Base-by-base conservation (phyloP, 331 rosid genomes). In the Erythrophleum ivorense region DNA sequence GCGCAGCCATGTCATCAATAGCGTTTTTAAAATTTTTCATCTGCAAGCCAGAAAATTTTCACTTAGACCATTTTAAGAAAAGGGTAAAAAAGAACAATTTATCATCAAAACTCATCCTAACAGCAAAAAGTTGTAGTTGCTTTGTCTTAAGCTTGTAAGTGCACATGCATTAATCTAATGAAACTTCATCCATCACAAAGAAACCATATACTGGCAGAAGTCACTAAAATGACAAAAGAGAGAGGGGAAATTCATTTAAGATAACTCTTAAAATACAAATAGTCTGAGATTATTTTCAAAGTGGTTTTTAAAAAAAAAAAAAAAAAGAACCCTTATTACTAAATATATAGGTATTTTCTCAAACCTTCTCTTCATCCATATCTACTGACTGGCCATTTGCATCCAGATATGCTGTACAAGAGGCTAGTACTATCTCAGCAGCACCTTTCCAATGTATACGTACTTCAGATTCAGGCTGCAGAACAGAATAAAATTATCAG, bases 361-460 rank as follows among this genome's bases (percentile, higher is more conserved):
- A 64, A 75, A 97, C 99, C 98, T 94, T 90, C 67, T 92, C 94
- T 48, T 96, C 86, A 70, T 87, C 95, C 97, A 97, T 83, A 58
- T 66, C 70, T 72, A 82, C 89, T 57, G 66, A 41, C 18, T 86
- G 89, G 82, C 81, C 91, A 75, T 88, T 58, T 48, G 80, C 79
- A 85, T 88, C 93, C 65, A 94, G 50, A 73, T 87, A 92, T 46
- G 65, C 46, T 3, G 95, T 85, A 78, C 99, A 97, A 19, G 89
- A 87, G 73, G 91, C 92, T 59, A 97, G 85, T 40, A 97, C 92
- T 73, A 97, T 87, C 83, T 97, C 99, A 72, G 99, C 99, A 65
- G 99, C 99, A 80, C 99, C 99, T 88, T 97, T 97, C 99, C 99
- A 97, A 73, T 97, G 98, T 80, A 97, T 78, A 84, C 89, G 98